Percentiles rank a stretch among this genome's conserved stretches.
These are phyloP conservation scores for Chytriomyces sp. DNA, from an alignment of 192 early-diverging fungal genomes.

Conservation along the genomic window DNA sequence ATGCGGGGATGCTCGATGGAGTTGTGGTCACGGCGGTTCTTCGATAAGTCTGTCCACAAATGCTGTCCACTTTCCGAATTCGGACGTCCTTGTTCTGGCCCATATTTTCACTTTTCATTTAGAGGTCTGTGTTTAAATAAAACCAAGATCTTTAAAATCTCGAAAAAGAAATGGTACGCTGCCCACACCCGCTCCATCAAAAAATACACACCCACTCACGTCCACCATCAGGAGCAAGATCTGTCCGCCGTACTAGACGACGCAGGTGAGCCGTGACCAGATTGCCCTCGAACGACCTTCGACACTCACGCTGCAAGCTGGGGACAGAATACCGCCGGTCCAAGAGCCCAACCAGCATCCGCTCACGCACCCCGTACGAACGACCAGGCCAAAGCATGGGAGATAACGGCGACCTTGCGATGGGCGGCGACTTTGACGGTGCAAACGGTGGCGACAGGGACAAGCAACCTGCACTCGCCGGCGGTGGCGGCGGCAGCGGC, in stretches of 20 bases:
- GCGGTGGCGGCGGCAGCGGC: neutral
- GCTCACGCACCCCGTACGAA: slow-evolving; percentile 16
- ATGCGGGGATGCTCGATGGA: too few species aligned
- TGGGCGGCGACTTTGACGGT: neutral
- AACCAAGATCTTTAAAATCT: too few species aligned
- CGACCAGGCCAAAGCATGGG: slow-evolving; percentile 17
- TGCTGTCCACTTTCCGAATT: too few species aligned
- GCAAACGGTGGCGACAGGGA: neutral
- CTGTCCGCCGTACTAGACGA: slow-evolving; percentile 45
- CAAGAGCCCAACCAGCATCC: slow-evolving; percentile 19
- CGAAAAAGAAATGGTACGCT: too few species aligned
- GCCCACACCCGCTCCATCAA: too few species aligned
- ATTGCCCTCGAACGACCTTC: neutral
- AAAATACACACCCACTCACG: too few species aligned
- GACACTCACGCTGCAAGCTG: neutral
- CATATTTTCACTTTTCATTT: too few species aligned
- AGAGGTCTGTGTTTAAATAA: too few species aligned
- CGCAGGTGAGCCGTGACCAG: neutral
- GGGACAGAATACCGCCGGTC: neutral
- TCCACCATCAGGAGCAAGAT: slow-evolving; percentile 38
- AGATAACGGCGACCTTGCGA: slow-evolving; percentile 24
- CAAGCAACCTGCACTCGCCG: neutral
- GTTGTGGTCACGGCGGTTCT: too few species aligned
- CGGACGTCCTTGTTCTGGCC: too few species aligned
- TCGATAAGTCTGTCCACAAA: too few species aligned